Conservation (phyloP, 495 filamentous ascomycete genomes). For the Penicillium bialowiezense region DNA sequence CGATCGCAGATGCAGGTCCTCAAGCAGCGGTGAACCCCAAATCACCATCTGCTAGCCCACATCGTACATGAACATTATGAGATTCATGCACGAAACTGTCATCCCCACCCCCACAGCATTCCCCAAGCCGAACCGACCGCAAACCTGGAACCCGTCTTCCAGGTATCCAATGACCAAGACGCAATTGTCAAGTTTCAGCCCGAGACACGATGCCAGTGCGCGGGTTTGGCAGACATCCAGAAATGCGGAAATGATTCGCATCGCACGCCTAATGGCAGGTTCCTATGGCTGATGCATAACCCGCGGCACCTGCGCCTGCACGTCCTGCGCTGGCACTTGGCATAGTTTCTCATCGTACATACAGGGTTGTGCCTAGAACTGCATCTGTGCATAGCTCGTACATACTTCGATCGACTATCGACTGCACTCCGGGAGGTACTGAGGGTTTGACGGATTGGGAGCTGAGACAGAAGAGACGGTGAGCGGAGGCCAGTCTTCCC, state of each 20-base stretch:
- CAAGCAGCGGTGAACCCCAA: constrained; percentile 1
- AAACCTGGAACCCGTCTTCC: too few relatives aligned
- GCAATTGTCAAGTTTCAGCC: background rate
- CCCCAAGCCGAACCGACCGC: background rate
- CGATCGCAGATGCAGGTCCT: background rate
- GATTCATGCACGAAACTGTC: background rate
- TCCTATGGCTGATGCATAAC: too few relatives aligned
- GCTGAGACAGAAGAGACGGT: constrained; percentile 4
- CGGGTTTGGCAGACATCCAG: background rate
- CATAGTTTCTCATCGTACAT: constrained; percentile 2
- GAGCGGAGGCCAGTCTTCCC: background rate
- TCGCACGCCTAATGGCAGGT: too few relatives aligned
- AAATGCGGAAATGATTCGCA: too few relatives aligned
- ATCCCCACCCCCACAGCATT: background rate
- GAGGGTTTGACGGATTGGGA: background rate
- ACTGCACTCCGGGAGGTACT: background rate
- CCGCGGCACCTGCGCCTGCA: background rate
- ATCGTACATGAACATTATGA: background rate
- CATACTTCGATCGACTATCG: constrained; percentile 10
- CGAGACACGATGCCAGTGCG: background rate
- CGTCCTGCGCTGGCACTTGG: constrained; percentile 5
- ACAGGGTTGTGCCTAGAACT: background rate
- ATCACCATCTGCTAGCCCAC: background rate
- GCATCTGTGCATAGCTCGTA: background rate
- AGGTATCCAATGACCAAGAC: background rate